phyloP scores from a whole-genome alignment of 441 rosid species.

The Monsonia emarginata region DNA sequence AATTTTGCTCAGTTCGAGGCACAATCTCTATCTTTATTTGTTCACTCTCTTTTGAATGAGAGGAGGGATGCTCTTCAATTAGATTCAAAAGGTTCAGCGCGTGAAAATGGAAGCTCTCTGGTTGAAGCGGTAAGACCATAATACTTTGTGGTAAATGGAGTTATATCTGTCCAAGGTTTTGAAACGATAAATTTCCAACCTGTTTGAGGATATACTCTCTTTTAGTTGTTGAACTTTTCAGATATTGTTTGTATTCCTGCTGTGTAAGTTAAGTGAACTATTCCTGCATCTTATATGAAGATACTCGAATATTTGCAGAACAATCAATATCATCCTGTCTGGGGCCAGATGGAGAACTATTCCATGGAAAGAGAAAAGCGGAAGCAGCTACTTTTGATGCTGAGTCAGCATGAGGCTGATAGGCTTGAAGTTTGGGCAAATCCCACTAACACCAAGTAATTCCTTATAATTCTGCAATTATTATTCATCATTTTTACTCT shows the following conservation, averaged over 20 bases:
- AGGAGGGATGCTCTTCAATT: constrained; percentile 44
- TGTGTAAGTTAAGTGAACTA: background rate
- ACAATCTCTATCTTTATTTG: constrained; percentile 66
- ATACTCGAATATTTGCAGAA: constrained; percentile 38
- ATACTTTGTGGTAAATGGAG: background rate
- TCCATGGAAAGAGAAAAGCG: constrained; percentile 68
- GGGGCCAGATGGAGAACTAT: constrained; percentile 93
- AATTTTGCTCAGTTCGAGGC: constrained; percentile 79
- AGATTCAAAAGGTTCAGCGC: constrained; percentile 48
- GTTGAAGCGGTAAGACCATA: constrained; percentile 42
- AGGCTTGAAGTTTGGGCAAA: constrained; percentile 99
- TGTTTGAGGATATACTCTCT: background rate
- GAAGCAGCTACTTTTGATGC: constrained; percentile 85
- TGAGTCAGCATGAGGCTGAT: constrained; percentile 94
- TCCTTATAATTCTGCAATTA: background rate
- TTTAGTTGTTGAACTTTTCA: background rate
- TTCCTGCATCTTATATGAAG: constrained; percentile 18
- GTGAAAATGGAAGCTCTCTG: constrained; percentile 45
- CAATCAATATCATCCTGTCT: constrained; percentile 69
- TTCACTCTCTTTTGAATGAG: constrained; percentile 63
- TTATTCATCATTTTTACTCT: background rate
- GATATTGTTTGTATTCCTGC: background rate
- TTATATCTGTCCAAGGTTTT: background rate
- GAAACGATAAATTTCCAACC: background rate
- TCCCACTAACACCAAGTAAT: constrained; percentile 53